Base-by-base conservation (phyloP, 306 rosid species). In the Lathyrus oleraceus region DNA sequence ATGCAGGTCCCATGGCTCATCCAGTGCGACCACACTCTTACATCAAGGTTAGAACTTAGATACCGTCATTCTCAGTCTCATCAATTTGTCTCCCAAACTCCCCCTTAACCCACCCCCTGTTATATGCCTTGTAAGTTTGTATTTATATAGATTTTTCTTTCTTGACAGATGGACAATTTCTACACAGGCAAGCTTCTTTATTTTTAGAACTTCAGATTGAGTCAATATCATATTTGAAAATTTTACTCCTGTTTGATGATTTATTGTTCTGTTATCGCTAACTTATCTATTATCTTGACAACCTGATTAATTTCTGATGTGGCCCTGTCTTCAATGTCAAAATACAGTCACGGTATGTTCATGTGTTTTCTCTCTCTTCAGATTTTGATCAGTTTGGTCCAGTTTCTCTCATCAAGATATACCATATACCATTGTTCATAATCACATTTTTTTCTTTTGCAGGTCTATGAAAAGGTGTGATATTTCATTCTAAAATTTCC, bases 1-100 rank as follows among this genome's bases (percentile, higher is more conserved):
- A 95, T 81, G 88, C 96, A 21, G 97, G 99, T 61, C 99, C 99
- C 66, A 95, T 95, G 97, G 96, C 99, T 76, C 99, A 95, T 82
- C 99, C 99, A 5, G 96, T 95, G 69, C 87, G 97, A 45, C 99
- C 99, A 38, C 99, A 95, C 82, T 95, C 99, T 56, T 95, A 95
- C 75, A 95, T 95, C 70, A 95, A 95, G 99, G 99, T 95, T 78
- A 67, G 84, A 75, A 67, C 67, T 54, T 71, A 36, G 5, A 72
- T 49, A 65, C 79, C 49, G 39, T 69, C 69, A 57, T 13, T 48
- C 49, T 69, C 67, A 57, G 13, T 48, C 49, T 45, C 65, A 30
- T 44, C 27, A 61, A 64, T 38, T 67, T 81, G 42, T 66, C 57
- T 42, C 3, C 43, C 14, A 71, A 23, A 54, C 35, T 12, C 25